A percentile compares a stretch with the other conserved stretches of the same genome.
Evolutionary conservation across 2,329 filamentous ascomycete species (phyloP).

Genomic region (Penicillium sp.): DNA sequence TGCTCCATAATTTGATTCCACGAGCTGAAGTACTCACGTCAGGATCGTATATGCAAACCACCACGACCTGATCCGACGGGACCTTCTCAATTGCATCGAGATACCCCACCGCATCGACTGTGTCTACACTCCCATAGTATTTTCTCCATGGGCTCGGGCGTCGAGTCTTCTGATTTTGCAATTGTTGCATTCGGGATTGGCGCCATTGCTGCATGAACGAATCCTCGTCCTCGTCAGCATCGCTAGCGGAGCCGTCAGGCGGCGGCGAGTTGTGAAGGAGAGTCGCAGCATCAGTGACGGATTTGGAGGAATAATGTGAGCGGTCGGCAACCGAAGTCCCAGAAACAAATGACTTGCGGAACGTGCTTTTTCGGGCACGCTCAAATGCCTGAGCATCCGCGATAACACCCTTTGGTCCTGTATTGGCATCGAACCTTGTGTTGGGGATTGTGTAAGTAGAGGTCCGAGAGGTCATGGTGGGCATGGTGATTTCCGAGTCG

Average conservation of each 20-base stretch:
- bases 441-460: constrained; percentile 50
- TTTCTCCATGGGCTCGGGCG: constrained; percentile 77
- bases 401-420: constrained; percentile 57
- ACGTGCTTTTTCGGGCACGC: constrained; percentile 53
- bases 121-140: constrained; percentile 77
- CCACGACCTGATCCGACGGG: constrained; percentile 76
- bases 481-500: constrained; percentile 39
- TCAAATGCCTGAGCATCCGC: constrained; percentile 57
- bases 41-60: constrained; percentile 91
- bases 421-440: constrained; percentile 55
- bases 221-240: constrained; percentile 73
- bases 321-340: constrained; percentile 39
- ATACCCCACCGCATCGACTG: constrained; percentile 88
- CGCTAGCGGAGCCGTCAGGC: constrained; percentile 43
- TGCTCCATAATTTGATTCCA: neutral
- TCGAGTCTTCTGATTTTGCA: constrained; percentile 70
- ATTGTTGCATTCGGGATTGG: constrained; percentile 75
- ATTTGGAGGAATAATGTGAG: constrained; percentile 27
- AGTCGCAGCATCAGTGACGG: constrained; percentile 28
- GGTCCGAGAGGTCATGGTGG: constrained; percentile 42
- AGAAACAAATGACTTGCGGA: constrained; percentile 49
- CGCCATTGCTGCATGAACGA: constrained; percentile 85
- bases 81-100: constrained; percentile 97
- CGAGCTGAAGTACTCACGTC: constrained; percentile 62
- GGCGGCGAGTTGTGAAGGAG: constrained; percentile 32